Evolutionary conservation across 176 grass and related monocot species (phyloP).

Genomic region (Melocanna baccifera): DNA sequence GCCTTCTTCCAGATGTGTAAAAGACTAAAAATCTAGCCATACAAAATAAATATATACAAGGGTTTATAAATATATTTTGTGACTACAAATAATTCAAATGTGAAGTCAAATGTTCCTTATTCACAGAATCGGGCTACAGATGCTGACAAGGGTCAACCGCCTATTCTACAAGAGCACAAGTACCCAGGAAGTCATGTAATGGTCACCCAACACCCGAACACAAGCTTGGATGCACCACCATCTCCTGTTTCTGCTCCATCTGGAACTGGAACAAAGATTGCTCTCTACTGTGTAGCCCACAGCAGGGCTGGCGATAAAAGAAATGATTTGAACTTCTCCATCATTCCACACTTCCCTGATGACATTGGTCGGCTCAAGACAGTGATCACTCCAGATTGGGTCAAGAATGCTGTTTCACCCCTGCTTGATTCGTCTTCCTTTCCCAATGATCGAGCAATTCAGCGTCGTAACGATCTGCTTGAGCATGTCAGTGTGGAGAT

Average conservation of each 20-base stretch:
- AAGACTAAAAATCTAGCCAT: too few relatives aligned
- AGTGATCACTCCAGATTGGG: conserved; percentile 65
- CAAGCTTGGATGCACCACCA: neutral
- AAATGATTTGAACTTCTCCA: conserved; percentile 85
- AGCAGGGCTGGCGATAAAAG: conserved; percentile 80
- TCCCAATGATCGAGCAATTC: conserved; percentile 10
- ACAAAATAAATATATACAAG: too few relatives aligned
- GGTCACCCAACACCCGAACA: conserved; percentile 2
- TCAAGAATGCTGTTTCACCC: conserved; percentile 60
- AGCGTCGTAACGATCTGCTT: conserved; percentile 28
- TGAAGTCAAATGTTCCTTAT: conserved; percentile 39
- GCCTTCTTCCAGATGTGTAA: too few relatives aligned
- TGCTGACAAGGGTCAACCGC: neutral
- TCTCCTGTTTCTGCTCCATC: conserved; percentile 33
- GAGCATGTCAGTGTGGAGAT: conserved; percentile 67
- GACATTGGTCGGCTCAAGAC: conserved; percentile 57
- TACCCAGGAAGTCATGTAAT: neutral
- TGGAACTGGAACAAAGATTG: conserved; percentile 53
- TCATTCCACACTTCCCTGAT: conserved; percentile 66
- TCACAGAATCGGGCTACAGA: neutral
- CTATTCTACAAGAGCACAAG: conserved; percentile 10
- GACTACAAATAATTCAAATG: too few relatives aligned
- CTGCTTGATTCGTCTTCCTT: conserved; percentile 56
- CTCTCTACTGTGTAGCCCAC: conserved; percentile 75
- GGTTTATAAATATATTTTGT: too few relatives aligned